Evolutionary conservation across 2,329 filamentous ascomycete genomes (phyloP).

Genomic region (Clonostachys solani): DNA sequence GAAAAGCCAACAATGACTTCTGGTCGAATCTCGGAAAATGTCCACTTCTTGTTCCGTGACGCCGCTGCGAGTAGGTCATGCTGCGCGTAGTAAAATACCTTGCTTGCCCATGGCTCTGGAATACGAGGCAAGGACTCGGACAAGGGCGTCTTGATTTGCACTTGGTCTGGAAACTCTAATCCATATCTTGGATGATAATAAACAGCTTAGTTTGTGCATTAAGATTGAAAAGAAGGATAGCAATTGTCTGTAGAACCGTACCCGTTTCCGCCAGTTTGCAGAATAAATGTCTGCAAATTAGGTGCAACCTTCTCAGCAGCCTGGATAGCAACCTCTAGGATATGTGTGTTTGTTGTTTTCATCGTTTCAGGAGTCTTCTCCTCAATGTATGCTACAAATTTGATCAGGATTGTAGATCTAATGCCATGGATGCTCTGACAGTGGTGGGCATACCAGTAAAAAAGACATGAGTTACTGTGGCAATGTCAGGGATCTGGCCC

Average conservation of each 20-base stretch:
- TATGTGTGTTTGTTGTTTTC: conserved; percentile 1
- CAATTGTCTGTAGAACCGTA: neutral
- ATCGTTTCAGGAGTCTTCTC: neutral
- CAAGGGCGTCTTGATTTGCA: conserved; percentile 5
- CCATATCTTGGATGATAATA: conserved; percentile 4
- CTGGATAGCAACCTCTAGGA: conserved; percentile 3
- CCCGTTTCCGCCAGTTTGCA: conserved; percentile 10
- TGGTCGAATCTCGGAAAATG: conserved; percentile 9
- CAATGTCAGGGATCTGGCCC: conserved; percentile 4
- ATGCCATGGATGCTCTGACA: neutral
- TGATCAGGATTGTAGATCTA: neutral
- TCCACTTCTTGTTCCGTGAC: conserved; percentile 7
- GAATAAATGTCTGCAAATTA: conserved; percentile 4
- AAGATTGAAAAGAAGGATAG: too few species aligned
- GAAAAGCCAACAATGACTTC: conserved; percentile 10
- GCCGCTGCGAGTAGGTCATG: conserved; percentile 5
- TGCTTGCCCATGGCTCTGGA: conserved; percentile 7
- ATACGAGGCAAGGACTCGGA: conserved; percentile 6
- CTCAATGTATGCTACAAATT: conserved; percentile 5
- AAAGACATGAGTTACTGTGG: conserved; percentile 9
- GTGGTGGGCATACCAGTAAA: conserved; percentile 4
- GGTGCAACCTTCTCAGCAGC: conserved; percentile 2
- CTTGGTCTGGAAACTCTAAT: conserved; percentile 5
- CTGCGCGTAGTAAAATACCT: conserved; percentile 10
- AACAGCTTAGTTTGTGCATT: neutral